Base-by-base conservation (phyloP, 2,329 filamentous ascomycete genomes). In the Stylonectria norvegica region DNA sequence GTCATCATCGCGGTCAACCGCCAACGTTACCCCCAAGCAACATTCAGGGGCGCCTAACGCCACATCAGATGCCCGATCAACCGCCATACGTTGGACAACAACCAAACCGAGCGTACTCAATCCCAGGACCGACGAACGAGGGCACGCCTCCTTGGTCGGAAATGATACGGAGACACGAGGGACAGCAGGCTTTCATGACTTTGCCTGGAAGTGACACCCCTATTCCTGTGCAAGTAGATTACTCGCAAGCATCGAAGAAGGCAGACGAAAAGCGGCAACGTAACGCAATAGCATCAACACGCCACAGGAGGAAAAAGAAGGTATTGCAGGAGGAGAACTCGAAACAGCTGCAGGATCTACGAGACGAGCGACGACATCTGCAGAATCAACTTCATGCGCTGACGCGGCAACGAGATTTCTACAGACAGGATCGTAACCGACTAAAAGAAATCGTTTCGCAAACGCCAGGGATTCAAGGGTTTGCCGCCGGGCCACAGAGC, bases 201-300 rank as follows among this genome's bases (percentile, higher is more conserved):
- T 45, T 67, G 8, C 65, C 66, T 4, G 64, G 65, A 14, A 64
- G 56, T 22, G 63, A 65, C 20, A 59, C 57, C 5, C 61, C 63
- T 3, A 75, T 79, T 29, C 64, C 72, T 8, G 79, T 90, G 34
- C 82, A 83, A 11, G 81, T 91, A 8, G 88, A 95, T 59, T 81
- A 86, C 30, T 85, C 88, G 52, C 85, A 88, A 54, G 89, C 85
- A 10, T 94, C 89, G 10, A 84, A 83, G 51, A 81, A 87, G 54
- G 86, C 87, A 27, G 86, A 93, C 56, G 87, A 94, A 63, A 95
- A 93, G 66, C 76, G 89, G 40, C 83, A 85, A 61, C 79, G 88
- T 36, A 95, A 95, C 57, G 89, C 89, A 28, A 86, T 86, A 34
- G 89, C 89, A 5, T 94, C 88, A 41, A 87, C 87, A 34, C 77